Conservation (phyloP, 306 rosid species). For the Trichosanthes truncata region DNA sequence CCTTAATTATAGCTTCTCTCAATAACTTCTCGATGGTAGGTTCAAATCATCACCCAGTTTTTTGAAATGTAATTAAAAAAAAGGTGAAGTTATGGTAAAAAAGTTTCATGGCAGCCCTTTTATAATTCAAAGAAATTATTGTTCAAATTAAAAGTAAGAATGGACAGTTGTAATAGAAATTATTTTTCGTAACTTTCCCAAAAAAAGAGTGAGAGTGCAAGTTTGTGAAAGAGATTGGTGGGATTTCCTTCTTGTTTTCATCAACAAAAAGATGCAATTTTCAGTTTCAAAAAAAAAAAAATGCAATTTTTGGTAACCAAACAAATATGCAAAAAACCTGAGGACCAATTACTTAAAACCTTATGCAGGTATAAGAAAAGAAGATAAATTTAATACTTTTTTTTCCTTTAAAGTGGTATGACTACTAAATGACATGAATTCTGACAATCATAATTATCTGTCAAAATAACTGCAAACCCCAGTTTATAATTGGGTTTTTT, state of each 20-base stretch:
- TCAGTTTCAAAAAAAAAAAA: no score
- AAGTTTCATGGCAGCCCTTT: no score
- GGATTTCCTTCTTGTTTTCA: not conserved
- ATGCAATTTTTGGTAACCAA: not conserved
- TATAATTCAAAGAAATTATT: not conserved
- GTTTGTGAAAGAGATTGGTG: not conserved
- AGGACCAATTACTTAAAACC: not conserved
- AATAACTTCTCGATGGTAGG: no score
- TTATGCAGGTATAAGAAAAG: not conserved
- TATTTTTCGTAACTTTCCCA: not conserved
- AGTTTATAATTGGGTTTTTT: not conserved
- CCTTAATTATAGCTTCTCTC: no score
- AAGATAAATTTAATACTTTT: not conserved
- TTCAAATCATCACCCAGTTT: no score
- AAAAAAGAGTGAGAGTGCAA: not conserved
- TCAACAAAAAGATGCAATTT: not conserved
- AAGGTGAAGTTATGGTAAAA: no score
- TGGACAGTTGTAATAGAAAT: not conserved
- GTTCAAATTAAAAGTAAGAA: not conserved
- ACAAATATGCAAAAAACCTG: not conserved
- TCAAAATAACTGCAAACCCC: not conserved
- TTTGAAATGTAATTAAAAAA: no score
- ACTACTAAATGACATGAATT: not conserved
- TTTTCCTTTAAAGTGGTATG: not conserved
- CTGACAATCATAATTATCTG: not conserved